Evolutionary conservation across 441 rosid genomes (phyloP), one percentile per base, ranked within the genome.

Genomic region (Codiaeum variegatum): DNA sequence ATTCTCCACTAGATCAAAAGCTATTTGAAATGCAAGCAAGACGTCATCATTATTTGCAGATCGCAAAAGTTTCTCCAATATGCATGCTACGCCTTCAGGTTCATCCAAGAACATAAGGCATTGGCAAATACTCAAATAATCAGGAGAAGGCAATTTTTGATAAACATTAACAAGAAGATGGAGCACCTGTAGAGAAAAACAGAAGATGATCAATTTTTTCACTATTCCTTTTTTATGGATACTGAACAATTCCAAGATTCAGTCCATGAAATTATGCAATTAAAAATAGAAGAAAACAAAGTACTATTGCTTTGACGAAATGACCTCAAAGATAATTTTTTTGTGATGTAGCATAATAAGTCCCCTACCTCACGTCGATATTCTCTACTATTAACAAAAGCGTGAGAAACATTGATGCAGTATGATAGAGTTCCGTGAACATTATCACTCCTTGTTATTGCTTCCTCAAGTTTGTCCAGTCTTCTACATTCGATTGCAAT

Each of bases 71-170:
- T 90, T 95, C 84, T 95, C 97, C 83, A 95, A 80, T 80, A 91
- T 90, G 80, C 68, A 84, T 51, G 94, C 90, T 77, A 93, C 97
- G 68, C 87, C 86, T 80, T 88, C 89, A 55, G 99, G 96, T 76
- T 90, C 92, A 81, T 92, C 90, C 89, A 95, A 83, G 82, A 95
- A 93, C 99, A 95, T 93, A 52, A 91, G 86, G 84, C 98, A 93
- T 82, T 95, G 99, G 65, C 98, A 95, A 73, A 93, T 91, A 85
- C 93, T 92, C 88, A 90, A 76, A 80, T 88, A 93, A 85, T 93
- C 99, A 44, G 97, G 98, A 73, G 97, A 95, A 67, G 98, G 91
- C 74, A 90, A 88, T 72, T 87, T 85, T 77, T 89, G 93, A 80
- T 88, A 93, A 42, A 95, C 96, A 71, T 88, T 85, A 64, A 95